Evolutionary conservation across 257 asterid species (phyloP).

Genomic region (Penstemon davidsonii): DNA sequence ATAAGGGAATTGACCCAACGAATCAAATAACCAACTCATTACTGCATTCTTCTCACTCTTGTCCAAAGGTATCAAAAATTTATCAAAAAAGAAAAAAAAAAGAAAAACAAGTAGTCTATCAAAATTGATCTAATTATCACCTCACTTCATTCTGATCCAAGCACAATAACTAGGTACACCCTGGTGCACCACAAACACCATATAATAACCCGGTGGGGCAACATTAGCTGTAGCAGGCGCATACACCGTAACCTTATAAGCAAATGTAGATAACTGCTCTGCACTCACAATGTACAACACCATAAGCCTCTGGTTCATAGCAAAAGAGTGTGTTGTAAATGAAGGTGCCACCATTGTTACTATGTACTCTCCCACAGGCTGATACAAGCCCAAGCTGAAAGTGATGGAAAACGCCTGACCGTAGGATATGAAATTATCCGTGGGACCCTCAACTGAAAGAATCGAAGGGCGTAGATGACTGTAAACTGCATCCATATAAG

Average conservation of each 20-base stretch:
- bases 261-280: slow-evolving; percentile 36
- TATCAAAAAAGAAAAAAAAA: no score
- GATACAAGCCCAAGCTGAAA: slow-evolving; percentile 32
- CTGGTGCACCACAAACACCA: slow-evolving; percentile 74
- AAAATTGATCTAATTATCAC: no score
- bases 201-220: slow-evolving; percentile 83
- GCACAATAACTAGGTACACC: slow-evolving; percentile 49
- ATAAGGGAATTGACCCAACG: no score
- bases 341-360: slow-evolving; percentile 71
- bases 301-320: slow-evolving; percentile 78
- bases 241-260: slow-evolving; percentile 36
- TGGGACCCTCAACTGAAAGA: slow-evolving; percentile 39
- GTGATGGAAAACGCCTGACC: slow-evolving; percentile 56
- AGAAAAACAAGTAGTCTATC: no score
- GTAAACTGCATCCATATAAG: slow-evolving; percentile 43
- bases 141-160: slow-evolving; percentile 43
- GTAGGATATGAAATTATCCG: slow-evolving; percentile 33
- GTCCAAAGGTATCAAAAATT: no score
- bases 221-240: slow-evolving; percentile 59
- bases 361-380: slow-evolving; percentile 28
- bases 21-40: no score
- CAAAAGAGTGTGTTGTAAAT: slow-evolving; percentile 77
- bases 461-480: slow-evolving; percentile 59
- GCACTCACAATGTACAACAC: slow-evolving; percentile 35
- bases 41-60: no score